Conservation (phyloP, 2,329 filamentous ascomycete genomes). For the Truncatella angustata region DNA sequence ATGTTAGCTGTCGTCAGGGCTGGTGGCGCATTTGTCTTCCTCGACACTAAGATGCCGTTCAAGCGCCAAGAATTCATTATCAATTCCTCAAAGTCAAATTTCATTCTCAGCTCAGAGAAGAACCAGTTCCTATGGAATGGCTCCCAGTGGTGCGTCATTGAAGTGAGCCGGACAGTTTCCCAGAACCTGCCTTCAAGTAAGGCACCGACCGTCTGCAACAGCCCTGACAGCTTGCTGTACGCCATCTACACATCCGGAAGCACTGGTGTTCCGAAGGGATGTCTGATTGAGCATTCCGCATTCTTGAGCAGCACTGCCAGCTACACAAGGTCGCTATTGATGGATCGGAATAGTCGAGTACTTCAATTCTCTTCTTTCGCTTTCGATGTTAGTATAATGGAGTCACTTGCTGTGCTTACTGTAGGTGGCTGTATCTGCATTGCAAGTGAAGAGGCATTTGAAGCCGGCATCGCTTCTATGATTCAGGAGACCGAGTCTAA, state of each 20-base stretch:
- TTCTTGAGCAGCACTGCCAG: conserved; percentile 2
- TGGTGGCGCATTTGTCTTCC: conserved; percentile 27
- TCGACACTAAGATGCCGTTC: conserved; percentile 5
- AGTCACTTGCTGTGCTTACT: not conserved
- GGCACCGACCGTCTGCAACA: not conserved
- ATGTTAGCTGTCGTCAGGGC: conserved; percentile 34
- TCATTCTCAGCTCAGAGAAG: not conserved
- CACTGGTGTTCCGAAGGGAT: conserved; percentile 13
- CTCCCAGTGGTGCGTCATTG: not conserved
- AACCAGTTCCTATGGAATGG: not conserved
- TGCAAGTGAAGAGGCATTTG: conserved; percentile 1
- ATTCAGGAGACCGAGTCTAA: conserved; percentile 8
- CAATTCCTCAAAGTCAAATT: not conserved
- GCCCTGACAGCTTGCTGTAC: not conserved
- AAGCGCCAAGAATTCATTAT: conserved; percentile 4
- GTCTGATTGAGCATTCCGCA: conserved; percentile 8
- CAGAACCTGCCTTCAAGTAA: not conserved
- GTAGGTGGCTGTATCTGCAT: conserved; percentile 11
- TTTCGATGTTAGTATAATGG: conserved; percentile 12
- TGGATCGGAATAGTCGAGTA: conserved; percentile 46
- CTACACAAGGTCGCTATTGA: conserved; percentile 23
- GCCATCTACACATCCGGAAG: conserved; percentile 12
- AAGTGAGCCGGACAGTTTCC: not conserved
- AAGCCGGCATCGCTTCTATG: not conserved
- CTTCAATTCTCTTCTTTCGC: conserved; percentile 12